Base-by-base conservation (phyloP, 1,139 yeast genomes). In the Diutina scorzettiae region DNA sequence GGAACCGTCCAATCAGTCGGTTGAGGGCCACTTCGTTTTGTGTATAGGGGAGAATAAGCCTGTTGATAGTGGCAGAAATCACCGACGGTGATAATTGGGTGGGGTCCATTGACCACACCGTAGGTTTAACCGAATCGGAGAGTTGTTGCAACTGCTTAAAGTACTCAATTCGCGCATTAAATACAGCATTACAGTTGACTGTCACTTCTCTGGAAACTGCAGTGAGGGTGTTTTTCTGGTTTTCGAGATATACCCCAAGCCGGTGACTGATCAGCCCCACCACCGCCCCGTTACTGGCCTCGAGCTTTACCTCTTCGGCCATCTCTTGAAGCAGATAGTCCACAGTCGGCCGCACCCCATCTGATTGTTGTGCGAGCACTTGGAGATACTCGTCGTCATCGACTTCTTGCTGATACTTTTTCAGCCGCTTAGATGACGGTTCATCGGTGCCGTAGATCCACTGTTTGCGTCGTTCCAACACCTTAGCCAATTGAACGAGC, bases 141-240 rank as follows among this genome's bases (percentile, higher is more conserved):
- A 89, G 72, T 43, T 71, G 81, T 57, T 91, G 98, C 40, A 91
- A 68, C 48, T 85, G 91, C 50, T 79, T 78, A 60, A 79, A 91
- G 56, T 87, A 91, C 40, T 74, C 85, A 40, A 89, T 71, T 46
- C 93, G 76, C 5, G 80, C 66, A 57, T 91, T 91, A 59, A 80
- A 89, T 1, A 83, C 71, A 24, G 72, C 71, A 49, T 85, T 78
- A 46, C 84, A 68, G 36, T 62, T 62, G 24, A 71, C 66, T 42
- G 76, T 65, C 17, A 76, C 60, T 44, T 73, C 79, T 44, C 60
- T 66, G 45, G 71, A 73, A 17, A 75, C 46, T 3, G 59, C 53
- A 0, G 60, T 55, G 39, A 65, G 57, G 5, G 69, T 58, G 5
- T 62, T 53, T 45, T 63, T 70, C 46, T 71, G 74, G 24, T 67